These are phyloP conservation scores for Striga asiatica DNA, from an alignment of 257 asterid genomes.

Conservation along the genomic window DNA sequence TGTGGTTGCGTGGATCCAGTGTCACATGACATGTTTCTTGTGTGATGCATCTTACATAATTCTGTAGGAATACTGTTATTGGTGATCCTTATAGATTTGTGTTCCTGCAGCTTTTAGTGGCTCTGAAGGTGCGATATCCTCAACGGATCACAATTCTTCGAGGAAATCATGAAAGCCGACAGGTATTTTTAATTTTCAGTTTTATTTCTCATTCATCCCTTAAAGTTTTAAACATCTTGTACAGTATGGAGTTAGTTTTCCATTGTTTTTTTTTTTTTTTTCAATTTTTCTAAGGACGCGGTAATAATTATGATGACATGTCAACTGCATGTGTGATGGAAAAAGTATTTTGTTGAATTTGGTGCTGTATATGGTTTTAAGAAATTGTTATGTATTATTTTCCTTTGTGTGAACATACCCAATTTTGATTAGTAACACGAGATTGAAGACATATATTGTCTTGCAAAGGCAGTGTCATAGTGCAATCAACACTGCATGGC, in stretches of 20 bases:
- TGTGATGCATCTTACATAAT: not conserved
- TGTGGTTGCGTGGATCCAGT: not conserved
- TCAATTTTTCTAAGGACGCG: constrained; percentile 7
- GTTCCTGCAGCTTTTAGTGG: constrained; percentile 64
- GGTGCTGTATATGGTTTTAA: not conserved
- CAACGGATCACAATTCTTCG: constrained; percentile 74
- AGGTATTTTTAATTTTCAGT: constrained; percentile 26
- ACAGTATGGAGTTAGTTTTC: not conserved
- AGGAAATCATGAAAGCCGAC: constrained; percentile 82
- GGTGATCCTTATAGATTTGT: constrained; percentile 14
- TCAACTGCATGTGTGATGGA: constrained; percentile 6
- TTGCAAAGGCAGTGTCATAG: too few species aligned
- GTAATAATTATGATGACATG: not conserved
- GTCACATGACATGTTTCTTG: not conserved
- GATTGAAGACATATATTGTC: not conserved
- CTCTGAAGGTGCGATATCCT: constrained; percentile 67
- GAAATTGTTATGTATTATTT: not conserved
- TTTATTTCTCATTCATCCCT: not conserved
- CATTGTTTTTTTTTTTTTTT: constrained; percentile 1
- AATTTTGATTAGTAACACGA: not conserved
- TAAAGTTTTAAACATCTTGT: not conserved
- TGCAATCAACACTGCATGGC: constrained; percentile 10
- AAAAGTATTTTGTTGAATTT: constrained; percentile 1
- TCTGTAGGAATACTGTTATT: not conserved
- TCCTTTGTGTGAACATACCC: not conserved